Percentiles rank a stretch among this genome's conserved stretches.
phyloP scores from a whole-genome alignment of 805 yeast species.

The Kodamaea jinghongensis region DNA sequence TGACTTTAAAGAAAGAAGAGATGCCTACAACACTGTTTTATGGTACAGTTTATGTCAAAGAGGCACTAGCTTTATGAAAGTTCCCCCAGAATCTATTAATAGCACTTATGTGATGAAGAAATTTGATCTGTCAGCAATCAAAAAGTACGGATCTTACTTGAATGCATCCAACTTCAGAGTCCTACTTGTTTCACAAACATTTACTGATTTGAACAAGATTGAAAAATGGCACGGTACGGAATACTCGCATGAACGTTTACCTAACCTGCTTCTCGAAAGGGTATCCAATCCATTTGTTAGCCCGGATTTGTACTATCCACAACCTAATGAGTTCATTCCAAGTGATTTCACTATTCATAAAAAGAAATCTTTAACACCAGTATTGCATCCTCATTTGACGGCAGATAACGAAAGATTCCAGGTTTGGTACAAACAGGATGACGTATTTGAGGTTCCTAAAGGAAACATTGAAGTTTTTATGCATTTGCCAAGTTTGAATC shows the following conservation, averaged over 20 bases:
- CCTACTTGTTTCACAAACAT: conserved; percentile 50
- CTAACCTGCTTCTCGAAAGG: conserved; percentile 33
- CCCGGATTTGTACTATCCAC: conserved; percentile 56
- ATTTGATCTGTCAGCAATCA: conserved; percentile 55
- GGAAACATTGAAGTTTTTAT: conserved; percentile 65
- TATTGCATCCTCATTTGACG: conserved; percentile 60
- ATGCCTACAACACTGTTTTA: conserved; percentile 72
- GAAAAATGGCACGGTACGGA: conserved; percentile 95
- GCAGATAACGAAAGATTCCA: conserved; percentile 48
- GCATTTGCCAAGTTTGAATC: conserved; percentile 59
- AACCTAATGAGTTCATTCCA: conserved; percentile 75
- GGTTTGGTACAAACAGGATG: conserved; percentile 89
- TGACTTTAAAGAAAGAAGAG: conserved; percentile 73
- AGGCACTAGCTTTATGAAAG: conserved; percentile 11
- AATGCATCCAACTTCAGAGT: conserved; percentile 59
- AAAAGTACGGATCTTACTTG: conserved; percentile 47
- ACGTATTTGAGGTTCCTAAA: conserved; percentile 83
- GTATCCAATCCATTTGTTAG: conserved; percentile 27
- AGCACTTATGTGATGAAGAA: conserved; percentile 54
- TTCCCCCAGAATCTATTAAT: conserved; percentile 66
- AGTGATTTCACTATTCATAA: conserved; percentile 63
- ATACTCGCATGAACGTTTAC: conserved; percentile 51
- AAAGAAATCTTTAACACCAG: conserved; percentile 26
- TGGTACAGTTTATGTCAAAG: conserved; percentile 46
- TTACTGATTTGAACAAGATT: conserved; percentile 41